Evolutionary conservation across 1,284 basidiomycete genomes (phyloP).

Genomic region (Baeospora myosura): DNA sequence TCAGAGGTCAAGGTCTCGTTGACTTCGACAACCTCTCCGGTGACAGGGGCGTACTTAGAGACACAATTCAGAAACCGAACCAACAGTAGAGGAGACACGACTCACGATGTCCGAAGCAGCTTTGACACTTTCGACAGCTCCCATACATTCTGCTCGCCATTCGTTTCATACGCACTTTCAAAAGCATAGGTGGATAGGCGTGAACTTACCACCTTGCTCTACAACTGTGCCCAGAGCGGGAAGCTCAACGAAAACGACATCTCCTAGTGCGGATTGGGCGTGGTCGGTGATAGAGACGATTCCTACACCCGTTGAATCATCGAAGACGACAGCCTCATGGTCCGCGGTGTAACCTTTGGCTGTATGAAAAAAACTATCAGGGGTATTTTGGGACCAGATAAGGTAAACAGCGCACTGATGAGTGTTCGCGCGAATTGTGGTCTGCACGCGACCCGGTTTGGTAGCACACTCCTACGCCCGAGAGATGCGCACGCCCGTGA

Average conservation of each 20-base stretch:
- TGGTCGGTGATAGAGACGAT: conserved; percentile 90
- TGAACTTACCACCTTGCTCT: conserved; percentile 66
- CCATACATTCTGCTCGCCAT: conserved; percentile 68
- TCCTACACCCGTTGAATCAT: conserved; percentile 75
- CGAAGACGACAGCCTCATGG: conserved; percentile 86
- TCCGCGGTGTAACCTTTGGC: conserved; percentile 83
- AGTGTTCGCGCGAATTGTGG: conserved; percentile 28
- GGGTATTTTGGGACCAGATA: conserved; percentile 2
- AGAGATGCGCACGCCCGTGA: conserved; percentile 14
- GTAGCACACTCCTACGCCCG: neutral
- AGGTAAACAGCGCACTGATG: conserved; percentile 35
- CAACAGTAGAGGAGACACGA: conserved; percentile 15
- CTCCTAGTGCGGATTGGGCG: conserved; percentile 88
- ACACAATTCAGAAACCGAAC: neutral
- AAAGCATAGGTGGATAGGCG: conserved; percentile 6
- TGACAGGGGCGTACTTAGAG: conserved; percentile 87
- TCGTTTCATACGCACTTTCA: neutral
- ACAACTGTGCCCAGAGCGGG: conserved; percentile 68
- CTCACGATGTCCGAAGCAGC: conserved; percentile 91
- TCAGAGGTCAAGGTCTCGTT: conserved; percentile 68
- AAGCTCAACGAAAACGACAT: conserved; percentile 97
- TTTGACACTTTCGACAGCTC: conserved; percentile 97
- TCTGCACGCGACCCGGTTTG: neutral
- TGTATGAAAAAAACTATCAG: conserved; percentile 23
- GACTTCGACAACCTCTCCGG: conserved; percentile 76